phyloP scores from a whole-genome alignment of 2,329 filamentous ascomycete genomes.

The Phoma sp. region DNA sequence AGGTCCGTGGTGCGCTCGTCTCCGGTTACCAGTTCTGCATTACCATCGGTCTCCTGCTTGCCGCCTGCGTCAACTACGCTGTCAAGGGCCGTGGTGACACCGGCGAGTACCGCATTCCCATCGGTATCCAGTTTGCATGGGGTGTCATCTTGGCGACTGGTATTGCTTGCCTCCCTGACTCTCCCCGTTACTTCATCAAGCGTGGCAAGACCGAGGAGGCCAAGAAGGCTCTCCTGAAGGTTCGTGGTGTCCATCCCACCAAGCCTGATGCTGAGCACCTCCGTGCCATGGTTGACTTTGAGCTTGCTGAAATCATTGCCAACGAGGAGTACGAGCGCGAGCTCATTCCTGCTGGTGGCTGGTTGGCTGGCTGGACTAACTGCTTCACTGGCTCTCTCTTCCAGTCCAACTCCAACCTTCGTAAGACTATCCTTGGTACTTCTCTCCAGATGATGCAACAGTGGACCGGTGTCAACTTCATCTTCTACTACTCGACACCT shows the following conservation, averaged over 20 bases:
- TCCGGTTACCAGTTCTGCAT: conserved; percentile 71
- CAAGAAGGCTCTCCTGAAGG: conserved; percentile 62
- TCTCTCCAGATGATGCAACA: conserved; percentile 76
- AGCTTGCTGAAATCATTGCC: conserved; percentile 64
- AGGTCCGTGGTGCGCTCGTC: conserved; percentile 72
- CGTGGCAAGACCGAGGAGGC: conserved; percentile 64
- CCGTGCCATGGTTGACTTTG: conserved; percentile 52
- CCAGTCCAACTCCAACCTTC: conserved; percentile 45
- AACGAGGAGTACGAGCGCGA: conserved; percentile 75
- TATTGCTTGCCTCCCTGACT: conserved; percentile 41
- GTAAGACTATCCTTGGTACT: conserved; percentile 47
- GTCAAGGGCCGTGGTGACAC: conserved; percentile 61
- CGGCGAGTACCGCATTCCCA: conserved; percentile 73
- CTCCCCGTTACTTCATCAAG: conserved; percentile 52
- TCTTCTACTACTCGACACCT: conserved; percentile 43
- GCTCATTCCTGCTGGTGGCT: conserved; percentile 60
- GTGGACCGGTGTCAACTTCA: conserved; percentile 57
- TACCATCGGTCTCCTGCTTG: conserved; percentile 69
- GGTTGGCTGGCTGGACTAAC: conserved; percentile 31
- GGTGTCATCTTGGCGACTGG: conserved; percentile 65
- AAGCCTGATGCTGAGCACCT: conserved; percentile 6
- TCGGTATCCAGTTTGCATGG: conserved; percentile 74
- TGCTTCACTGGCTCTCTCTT: conserved; percentile 18
- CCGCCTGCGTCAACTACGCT: conserved; percentile 67
- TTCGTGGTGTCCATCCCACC: conserved; percentile 56